These are phyloP conservation scores for Rhizophagus sp. DNA, from an alignment of 192 early-diverging fungal genomes.

Conservation along the genomic window DNA sequence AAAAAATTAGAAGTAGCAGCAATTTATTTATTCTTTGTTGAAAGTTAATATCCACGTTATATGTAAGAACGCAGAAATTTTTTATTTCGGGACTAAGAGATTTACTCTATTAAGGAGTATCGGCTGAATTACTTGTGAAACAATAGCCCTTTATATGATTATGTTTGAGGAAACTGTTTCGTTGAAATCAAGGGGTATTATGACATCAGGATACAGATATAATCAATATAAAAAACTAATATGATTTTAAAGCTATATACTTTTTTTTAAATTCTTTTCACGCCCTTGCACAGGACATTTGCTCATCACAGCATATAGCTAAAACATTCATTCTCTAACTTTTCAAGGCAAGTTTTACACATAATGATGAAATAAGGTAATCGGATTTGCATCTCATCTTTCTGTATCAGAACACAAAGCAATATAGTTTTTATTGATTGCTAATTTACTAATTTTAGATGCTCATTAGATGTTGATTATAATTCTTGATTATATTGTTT, in stretches of 20 bases:
- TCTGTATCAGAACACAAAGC: not conserved
- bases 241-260: too few species aligned
- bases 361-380: not conserved
- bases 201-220: not conserved
- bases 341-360: too few species aligned
- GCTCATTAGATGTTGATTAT: not conserved
- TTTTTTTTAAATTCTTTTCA: not conserved
- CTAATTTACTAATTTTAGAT: not conserved
- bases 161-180: not conserved
- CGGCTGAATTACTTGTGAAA: slow-evolving; percentile 21
- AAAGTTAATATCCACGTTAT: not conserved
- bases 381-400: not conserved
- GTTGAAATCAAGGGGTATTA: not conserved
- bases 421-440: not conserved
- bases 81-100: not conserved
- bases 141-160: not conserved
- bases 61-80: not conserved
- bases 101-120: too few species aligned
- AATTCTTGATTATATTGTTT: not conserved
- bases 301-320: not conserved
- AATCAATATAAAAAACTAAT: not conserved
- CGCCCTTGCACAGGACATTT: not conserved
- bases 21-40: not conserved
- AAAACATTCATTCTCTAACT: not conserved
- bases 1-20: not conserved